These are phyloP conservation scores for Jaminaea rosea DNA, from an alignment of 1,284 basidiomycete species.

Conservation along the genomic window DNA sequence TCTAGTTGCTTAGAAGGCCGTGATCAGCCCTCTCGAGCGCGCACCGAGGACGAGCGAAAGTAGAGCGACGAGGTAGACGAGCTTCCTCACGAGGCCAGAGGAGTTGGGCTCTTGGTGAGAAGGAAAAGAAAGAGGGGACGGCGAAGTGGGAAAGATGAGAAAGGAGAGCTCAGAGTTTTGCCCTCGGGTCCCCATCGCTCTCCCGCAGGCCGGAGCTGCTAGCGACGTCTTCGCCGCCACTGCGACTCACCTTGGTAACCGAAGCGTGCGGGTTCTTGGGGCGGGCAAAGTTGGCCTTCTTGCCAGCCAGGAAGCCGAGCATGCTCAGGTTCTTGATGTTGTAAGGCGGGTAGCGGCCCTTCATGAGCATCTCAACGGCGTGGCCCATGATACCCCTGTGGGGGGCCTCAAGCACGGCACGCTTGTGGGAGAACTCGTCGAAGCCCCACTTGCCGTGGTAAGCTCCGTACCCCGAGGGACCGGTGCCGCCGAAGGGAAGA, in stretches of 20 bases:
- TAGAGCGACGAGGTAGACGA: constrained; percentile 13
- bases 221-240: constrained; percentile 1
- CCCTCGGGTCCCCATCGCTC: neutral
- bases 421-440: constrained; percentile 52
- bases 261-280: constrained; percentile 34
- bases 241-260: constrained; percentile 11
- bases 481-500: constrained; percentile 55
- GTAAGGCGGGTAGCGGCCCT: constrained; percentile 48
- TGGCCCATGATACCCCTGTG: constrained; percentile 40
- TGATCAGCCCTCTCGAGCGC: constrained; percentile 18
- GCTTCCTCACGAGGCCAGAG: constrained; percentile 3
- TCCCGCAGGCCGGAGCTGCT: no score
- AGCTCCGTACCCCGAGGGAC: constrained; percentile 50
- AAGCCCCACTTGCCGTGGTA: constrained; percentile 52
- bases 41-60: constrained; percentile 24
- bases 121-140: neutral
- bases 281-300: constrained; percentile 19
- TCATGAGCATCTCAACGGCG: constrained; percentile 45
- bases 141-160: neutral
- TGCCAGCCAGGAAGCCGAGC: constrained; percentile 19
- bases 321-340: constrained; percentile 23
- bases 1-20: neutral
- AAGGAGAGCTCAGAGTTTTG: neutral
- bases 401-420: constrained; percentile 51
- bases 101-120: constrained; percentile 12